Evolutionary conservation across 805 yeast genomes (phyloP).

Genomic region (Ogataea pignaliae): DNA sequence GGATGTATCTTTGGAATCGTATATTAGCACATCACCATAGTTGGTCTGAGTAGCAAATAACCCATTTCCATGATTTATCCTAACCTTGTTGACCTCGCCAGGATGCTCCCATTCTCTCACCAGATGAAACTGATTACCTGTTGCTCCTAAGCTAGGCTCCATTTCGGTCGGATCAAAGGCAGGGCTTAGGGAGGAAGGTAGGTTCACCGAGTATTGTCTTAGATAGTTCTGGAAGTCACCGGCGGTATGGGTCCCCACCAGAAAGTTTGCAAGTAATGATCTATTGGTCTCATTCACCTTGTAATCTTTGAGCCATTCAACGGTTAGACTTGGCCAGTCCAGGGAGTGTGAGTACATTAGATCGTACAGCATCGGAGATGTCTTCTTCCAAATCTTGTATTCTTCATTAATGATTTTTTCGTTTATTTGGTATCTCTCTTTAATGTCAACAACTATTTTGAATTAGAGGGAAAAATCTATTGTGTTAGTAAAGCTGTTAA

Average conservation of each 20-base stretch:
- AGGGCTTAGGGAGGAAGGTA: slow-evolving; percentile 49
- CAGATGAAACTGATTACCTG: slow-evolving; percentile 38
- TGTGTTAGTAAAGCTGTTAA: slow-evolving; percentile 5
- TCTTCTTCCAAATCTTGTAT: slow-evolving; percentile 78
- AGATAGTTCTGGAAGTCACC: slow-evolving; percentile 39
- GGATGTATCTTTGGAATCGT: slow-evolving; percentile 25
- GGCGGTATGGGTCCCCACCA: slow-evolving; percentile 45
- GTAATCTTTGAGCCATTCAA: slow-evolving; percentile 59
- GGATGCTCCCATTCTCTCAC: slow-evolving; percentile 54
- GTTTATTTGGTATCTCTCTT: slow-evolving; percentile 42
- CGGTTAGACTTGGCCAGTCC: slow-evolving; percentile 66
- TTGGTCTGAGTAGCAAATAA: slow-evolving; percentile 53
- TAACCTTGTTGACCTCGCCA: slow-evolving; percentile 62
- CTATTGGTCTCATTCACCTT: slow-evolving; percentile 6
- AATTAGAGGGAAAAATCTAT: neutral
- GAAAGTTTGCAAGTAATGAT: slow-evolving; percentile 26
- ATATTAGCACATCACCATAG: slow-evolving; percentile 46
- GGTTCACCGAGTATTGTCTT: slow-evolving; percentile 37
- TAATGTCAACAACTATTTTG: slow-evolving; percentile 18
- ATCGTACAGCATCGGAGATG: slow-evolving; percentile 74
- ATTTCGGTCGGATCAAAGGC: slow-evolving; percentile 16
- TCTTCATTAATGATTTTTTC: slow-evolving; percentile 73
- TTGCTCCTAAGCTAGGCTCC: slow-evolving; percentile 15
- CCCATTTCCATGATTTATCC: slow-evolving; percentile 45
- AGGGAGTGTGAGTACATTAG: slow-evolving; percentile 64